A percentile compares a stretch with the other conserved stretches of the same genome.
Conservation (phyloP, 148 eudicot genomes). For the Fagopyrum tataricum region DNA sequence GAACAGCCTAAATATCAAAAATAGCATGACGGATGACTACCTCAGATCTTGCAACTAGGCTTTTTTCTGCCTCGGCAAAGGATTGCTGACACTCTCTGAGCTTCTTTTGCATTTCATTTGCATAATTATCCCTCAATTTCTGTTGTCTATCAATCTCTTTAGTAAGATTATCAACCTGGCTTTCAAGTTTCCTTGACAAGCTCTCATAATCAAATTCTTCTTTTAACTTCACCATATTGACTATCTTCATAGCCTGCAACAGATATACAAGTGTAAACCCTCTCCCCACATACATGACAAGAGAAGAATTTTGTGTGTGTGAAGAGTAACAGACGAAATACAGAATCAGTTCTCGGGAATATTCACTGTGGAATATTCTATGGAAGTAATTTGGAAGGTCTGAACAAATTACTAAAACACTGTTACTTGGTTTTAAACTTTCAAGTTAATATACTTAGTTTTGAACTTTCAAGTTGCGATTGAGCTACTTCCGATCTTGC, state of each 20-base stretch:
- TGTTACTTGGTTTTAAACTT: not conserved
- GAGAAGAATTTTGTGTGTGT: not conserved
- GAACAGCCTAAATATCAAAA: too few species aligned
- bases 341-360: not conserved
- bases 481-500: not conserved
- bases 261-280: too few species aligned
- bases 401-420: not conserved
- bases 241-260: conserved; percentile 86
- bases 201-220: conserved; percentile 97
- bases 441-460: too few species aligned
- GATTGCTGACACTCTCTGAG: conserved; percentile 55
- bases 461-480: not conserved
- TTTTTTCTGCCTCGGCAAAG: conserved; percentile 62
- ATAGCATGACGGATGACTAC: conserved; percentile 37
- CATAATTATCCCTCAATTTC: conserved; percentile 61
- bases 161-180: conserved; percentile 74
- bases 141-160: conserved; percentile 84
- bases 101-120: conserved; percentile 52
- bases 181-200: conserved; percentile 81
- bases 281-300: not conserved
- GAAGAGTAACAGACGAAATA: not conserved
- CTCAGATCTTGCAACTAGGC: conserved; percentile 72
- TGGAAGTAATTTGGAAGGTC: not conserved
- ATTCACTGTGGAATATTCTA: too few species aligned
- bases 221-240: conserved; percentile 79